Evolutionary conservation across 1,284 basidiomycete species (phyloP).

Genomic region (Xerocomus cyaneibrunnescens): DNA sequence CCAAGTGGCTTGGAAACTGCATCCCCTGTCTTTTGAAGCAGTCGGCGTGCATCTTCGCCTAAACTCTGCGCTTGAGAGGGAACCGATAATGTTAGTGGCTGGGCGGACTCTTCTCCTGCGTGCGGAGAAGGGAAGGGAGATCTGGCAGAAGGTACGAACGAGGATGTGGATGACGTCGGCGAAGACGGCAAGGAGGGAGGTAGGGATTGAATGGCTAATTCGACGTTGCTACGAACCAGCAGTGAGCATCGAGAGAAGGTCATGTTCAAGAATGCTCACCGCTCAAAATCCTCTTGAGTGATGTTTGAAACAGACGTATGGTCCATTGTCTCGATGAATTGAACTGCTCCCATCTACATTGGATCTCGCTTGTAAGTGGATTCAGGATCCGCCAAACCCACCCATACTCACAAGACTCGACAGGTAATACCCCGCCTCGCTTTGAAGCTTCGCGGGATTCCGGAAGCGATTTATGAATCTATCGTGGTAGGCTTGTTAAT

Average conservation of each 20-base stretch:
- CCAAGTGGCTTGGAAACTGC: constrained; percentile 85
- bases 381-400: neutral
- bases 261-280: constrained; percentile 39
- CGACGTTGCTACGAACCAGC: constrained; percentile 65
- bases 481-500: neutral
- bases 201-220: constrained; percentile 76
- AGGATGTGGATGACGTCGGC: constrained; percentile 37
- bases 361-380: constrained; percentile 7
- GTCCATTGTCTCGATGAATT: constrained; percentile 73
- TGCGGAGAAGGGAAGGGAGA: constrained; percentile 43
- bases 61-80: constrained; percentile 51
- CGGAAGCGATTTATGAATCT: constrained; percentile 97
- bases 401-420: constrained; percentile 75
- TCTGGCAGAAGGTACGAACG: constrained; percentile 29
- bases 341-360: constrained; percentile 29
- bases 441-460: constrained; percentile 85
- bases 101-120: constrained; percentile 83
- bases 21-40: constrained; percentile 87
- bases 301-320: constrained; percentile 91
- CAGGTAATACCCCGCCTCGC: constrained; percentile 97
- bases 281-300: constrained; percentile 90
- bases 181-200: constrained; percentile 59
- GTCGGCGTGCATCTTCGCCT: constrained; percentile 74
- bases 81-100: constrained; percentile 66
- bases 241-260: neutral